A percentile compares a stretch with the other conserved stretches of the same genome.
These are phyloP conservation scores for Colletotrichum sp. DNA, from an alignment of 2,329 filamentous ascomycete species.

Conservation along the genomic window DNA sequence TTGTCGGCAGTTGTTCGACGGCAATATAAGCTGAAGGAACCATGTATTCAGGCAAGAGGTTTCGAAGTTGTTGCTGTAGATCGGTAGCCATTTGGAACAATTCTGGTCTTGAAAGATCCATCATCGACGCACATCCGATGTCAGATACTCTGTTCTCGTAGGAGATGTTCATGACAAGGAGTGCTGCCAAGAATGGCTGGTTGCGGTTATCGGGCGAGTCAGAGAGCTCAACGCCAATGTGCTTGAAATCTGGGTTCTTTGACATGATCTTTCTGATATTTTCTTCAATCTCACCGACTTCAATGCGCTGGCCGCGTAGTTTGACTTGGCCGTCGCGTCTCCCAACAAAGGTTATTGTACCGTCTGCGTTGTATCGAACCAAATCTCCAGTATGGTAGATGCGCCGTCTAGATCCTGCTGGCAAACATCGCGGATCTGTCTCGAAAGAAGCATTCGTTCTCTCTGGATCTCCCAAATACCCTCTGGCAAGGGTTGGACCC, in stretches of 20 bases:
- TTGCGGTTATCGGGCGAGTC: not conserved
- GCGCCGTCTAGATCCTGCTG: conserved; percentile 11
- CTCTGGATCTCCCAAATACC: conserved; percentile 22
- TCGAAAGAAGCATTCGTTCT: conserved; percentile 26
- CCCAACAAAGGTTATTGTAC: conserved; percentile 37
- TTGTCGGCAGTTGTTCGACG: conserved; percentile 25
- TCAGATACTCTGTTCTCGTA: not conserved
- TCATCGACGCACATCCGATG: not conserved
- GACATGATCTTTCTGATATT: not conserved
- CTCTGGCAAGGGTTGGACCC: conserved; percentile 4
- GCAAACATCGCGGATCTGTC: not conserved
- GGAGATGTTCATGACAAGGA: not conserved
- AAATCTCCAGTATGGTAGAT: conserved; percentile 57
- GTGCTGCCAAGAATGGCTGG: not conserved
- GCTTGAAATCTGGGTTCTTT: conserved; percentile 36
- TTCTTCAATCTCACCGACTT: conserved; percentile 47
- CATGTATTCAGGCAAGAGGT: conserved; percentile 42
- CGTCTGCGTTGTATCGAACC: conserved; percentile 40
- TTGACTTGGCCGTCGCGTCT: conserved; percentile 55
- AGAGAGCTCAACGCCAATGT: conserved; percentile 31
- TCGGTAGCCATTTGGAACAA: not conserved
- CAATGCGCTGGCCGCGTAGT: conserved; percentile 51
- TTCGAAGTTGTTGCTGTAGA: conserved; percentile 30
- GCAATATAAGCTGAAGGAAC: conserved; percentile 35
- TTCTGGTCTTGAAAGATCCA: not conserved